Conservation (phyloP, 2,329 filamentous ascomycete genomes). For the Colletotrichum sp. region DNA sequence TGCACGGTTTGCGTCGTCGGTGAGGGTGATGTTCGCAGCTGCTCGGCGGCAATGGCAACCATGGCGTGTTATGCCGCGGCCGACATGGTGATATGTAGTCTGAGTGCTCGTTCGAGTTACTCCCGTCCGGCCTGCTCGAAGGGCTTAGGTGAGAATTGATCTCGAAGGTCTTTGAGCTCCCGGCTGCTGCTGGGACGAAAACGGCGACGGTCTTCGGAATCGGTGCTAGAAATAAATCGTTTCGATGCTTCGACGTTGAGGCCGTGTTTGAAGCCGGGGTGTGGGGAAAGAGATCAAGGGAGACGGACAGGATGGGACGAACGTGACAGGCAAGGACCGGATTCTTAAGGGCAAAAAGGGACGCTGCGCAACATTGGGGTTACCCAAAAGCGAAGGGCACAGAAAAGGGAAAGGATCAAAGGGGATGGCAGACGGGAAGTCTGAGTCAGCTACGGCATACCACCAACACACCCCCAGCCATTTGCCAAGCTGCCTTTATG, state of each 20-base stretch:
- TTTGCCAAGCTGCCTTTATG: constrained; percentile 4
- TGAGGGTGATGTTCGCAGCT: neutral
- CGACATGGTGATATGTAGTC: constrained; percentile 1
- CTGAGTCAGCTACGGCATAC: constrained; percentile 12
- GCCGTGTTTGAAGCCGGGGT: neutral
- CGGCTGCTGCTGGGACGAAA: neutral
- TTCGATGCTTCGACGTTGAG: neutral
- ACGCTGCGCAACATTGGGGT: neutral
- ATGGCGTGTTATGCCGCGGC: neutral
- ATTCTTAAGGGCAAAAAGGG: neutral
- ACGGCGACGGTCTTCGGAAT: neutral
- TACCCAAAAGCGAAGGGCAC: neutral
- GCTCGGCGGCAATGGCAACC: constrained; percentile 11
- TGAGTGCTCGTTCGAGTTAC: neutral
- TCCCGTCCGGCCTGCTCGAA: neutral
- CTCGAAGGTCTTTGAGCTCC: neutral
- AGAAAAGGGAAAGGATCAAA: neutral
- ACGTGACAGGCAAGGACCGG: neutral
- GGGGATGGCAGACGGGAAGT: neutral
- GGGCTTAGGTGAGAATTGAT: neutral
- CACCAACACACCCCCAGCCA: neutral
- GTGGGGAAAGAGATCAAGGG: neutral
- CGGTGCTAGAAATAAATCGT: neutral
- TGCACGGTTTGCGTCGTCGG: neutral
- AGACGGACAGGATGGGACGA: constrained; percentile 1